Conservation (phyloP, 1,284 basidiomycete genomes). For the Trichosporon sp. region DNA sequence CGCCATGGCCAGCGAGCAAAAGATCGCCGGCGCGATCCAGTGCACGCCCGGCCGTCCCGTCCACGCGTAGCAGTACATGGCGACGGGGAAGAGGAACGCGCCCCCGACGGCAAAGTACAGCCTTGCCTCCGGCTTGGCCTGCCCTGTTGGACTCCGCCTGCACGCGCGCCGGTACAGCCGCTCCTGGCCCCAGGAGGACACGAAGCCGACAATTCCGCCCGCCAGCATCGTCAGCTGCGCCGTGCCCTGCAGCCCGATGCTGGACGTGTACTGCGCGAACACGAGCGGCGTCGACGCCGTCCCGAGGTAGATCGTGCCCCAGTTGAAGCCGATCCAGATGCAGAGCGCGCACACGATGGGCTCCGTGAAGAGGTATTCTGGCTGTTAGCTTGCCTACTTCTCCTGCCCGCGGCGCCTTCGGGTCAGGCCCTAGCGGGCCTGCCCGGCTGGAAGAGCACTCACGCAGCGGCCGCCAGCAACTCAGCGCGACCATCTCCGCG, state of each 20-base stretch:
- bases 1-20: conserved; percentile 27
- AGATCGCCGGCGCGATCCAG: conserved; percentile 40
- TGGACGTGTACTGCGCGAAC: conserved; percentile 40
- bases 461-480: conserved; percentile 43
- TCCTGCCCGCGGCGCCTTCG: neutral
- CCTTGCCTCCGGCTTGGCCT: conserved; percentile 51
- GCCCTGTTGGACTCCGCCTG: conserved; percentile 32
- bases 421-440: no score
- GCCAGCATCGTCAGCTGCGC: conserved; percentile 48
- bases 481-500: conserved; percentile 36
- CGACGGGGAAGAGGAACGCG: conserved; percentile 40
- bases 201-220: conserved; percentile 66
- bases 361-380: conserved; percentile 50
- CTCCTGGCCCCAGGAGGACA: conserved; percentile 57
- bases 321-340: conserved; percentile 51
- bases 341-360: conserved; percentile 51
- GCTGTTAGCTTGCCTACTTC: conserved; percentile 10
- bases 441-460: conserved; percentile 19
- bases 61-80: conserved; percentile 42
- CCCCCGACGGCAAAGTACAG: conserved; percentile 49
- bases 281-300: conserved; percentile 35
- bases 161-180: conserved; percentile 31
- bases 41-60: conserved; percentile 32
- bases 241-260: conserved; percentile 30
- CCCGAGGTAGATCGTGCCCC: conserved; percentile 44